phyloP scores from a whole-genome alignment of 805 yeast genomes.

The Blastobotrys robertii region DNA sequence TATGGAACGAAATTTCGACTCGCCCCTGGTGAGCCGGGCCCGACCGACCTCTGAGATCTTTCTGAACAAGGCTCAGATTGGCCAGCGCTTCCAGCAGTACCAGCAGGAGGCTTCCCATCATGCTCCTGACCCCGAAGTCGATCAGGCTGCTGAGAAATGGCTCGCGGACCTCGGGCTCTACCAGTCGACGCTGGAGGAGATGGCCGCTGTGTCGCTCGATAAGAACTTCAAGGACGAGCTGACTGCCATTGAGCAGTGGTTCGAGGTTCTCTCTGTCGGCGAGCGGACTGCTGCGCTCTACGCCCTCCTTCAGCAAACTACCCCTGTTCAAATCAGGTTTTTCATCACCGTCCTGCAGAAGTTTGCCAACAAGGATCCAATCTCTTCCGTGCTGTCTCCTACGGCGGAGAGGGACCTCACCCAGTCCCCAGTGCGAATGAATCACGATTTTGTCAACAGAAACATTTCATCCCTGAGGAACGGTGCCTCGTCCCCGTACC shows the following conservation, averaged over 20 bases:
- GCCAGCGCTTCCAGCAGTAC: not conserved
- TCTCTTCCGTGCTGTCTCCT: conserved; percentile 17
- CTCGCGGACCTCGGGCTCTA: conserved; percentile 26
- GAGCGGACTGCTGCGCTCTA: conserved; percentile 32
- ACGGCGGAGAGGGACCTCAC: conserved; percentile 10
- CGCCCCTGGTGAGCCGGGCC: conserved; percentile 14
- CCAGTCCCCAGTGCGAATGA: not conserved
- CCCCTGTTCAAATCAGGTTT: conserved; percentile 27
- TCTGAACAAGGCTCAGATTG: conserved; percentile 14
- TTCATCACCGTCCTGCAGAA: conserved; percentile 26
- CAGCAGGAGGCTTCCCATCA: not conserved
- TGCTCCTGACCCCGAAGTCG: conserved; percentile 6
- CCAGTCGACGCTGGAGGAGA: conserved; percentile 24
- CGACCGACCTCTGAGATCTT: conserved; percentile 21
- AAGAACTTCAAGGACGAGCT: conserved; percentile 27
- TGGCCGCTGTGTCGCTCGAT: conserved; percentile 24
- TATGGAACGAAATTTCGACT: conserved; percentile 8
- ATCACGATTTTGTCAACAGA: conserved; percentile 1
- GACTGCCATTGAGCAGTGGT: conserved; percentile 32
- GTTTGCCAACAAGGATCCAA: conserved; percentile 20
- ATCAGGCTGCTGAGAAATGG: conserved; percentile 24
- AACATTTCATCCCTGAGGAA: conserved; percentile 2
- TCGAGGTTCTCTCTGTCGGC: conserved; percentile 26
- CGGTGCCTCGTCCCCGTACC: not conserved
- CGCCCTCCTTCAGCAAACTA: conserved; percentile 27